Evolutionary conservation across 441 rosid genomes (phyloP), one percentile per base, ranked within the genome.

Genomic region (Oxalis stricta): DNA sequence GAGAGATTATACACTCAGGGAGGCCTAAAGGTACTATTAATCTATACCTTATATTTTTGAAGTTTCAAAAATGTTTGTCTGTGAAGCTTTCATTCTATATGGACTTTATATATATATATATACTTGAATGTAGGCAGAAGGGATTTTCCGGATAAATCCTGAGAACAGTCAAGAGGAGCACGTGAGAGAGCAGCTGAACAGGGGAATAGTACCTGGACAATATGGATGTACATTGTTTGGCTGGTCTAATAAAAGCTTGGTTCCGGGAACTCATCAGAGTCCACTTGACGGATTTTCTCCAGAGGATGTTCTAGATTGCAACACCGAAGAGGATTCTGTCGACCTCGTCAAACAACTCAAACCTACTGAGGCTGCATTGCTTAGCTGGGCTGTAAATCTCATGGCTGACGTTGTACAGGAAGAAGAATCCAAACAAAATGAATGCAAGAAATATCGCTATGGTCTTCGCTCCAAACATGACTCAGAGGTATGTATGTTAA

Each of bases 321-420:
- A 76, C 48, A 69, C 72, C 0, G 84, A 65, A 28, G 84, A 80
- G 26, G 77, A 70, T 18, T 80, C 76, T 2, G 48, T 63, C 12
- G 63, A 68, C 29, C 82, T 80, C 2, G 69, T 76, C 4, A 74
- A 70, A 60, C 79, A 76, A 58, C 48, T 76, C 2, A 74, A 76
- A 55, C 89, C 82, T 18, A 76, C 89, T 6, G 76, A 80, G 54
- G 58, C 82, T 41, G 84, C 89, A 19, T 55, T 80, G 69, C 89
- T 80, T 10, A 53, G 50, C 44, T 76, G 89, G 88, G 82, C 79
- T 22, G 59, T 80, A 38, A 64, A 64, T 65, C 89, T 76, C 26
- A 76, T 80, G 89, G 79, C 79, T 33, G 89, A 80, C 66, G 77
- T 80, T 35, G 84, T 80, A 12, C 77, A 73, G 57, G 77, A 80